A percentile compares a stretch with the other conserved stretches of the same genome.
Conservation (phyloP, 805 yeast genomes). For the Candida insectalens region DNA sequence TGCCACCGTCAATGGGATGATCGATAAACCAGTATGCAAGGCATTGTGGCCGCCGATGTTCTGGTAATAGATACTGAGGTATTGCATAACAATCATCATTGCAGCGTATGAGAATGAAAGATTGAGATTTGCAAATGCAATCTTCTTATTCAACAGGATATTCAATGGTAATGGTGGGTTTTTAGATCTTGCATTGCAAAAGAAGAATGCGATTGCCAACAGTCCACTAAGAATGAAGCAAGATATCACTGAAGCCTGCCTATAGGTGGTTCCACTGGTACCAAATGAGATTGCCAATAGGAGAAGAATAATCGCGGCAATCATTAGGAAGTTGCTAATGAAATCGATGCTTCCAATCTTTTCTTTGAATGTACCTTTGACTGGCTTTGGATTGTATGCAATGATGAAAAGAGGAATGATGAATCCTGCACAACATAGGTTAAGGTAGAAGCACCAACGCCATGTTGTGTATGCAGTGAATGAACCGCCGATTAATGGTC, state of each 20-base stretch:
- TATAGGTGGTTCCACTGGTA: slow-evolving; percentile 43
- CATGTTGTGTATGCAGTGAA: slow-evolving; percentile 47
- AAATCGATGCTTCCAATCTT: slow-evolving; percentile 38
- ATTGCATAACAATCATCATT: slow-evolving; percentile 1
- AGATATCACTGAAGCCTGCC: slow-evolving; percentile 38
- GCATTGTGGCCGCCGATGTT: slow-evolving; percentile 1
- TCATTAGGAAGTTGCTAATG: slow-evolving; percentile 34
- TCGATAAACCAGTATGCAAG: slow-evolving; percentile 2
- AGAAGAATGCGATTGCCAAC: slow-evolving; percentile 23
- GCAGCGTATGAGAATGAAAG: not conserved
- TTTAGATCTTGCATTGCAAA: slow-evolving; percentile 34
- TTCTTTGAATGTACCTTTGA: slow-evolving; percentile 27
- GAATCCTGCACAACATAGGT: slow-evolving; percentile 53
- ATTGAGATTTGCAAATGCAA: not conserved
- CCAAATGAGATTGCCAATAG: slow-evolving; percentile 49
- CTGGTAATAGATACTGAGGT: slow-evolving; percentile 2
- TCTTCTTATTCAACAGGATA: slow-evolving; percentile 12
- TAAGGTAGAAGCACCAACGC: slow-evolving; percentile 70
- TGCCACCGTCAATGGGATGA: slow-evolving; percentile 2
- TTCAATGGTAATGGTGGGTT: slow-evolving; percentile 39
- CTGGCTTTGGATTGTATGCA: slow-evolving; percentile 37
- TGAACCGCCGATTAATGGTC: slow-evolving; percentile 63
- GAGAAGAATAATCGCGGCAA: slow-evolving; percentile 34
- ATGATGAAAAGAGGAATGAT: slow-evolving; percentile 29
- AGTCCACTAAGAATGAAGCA: slow-evolving; percentile 39